A percentile compares a stretch with the other conserved stretches of the same genome.
Conservation (phyloP, 805 yeast genomes). For the Candida insectalens region DNA sequence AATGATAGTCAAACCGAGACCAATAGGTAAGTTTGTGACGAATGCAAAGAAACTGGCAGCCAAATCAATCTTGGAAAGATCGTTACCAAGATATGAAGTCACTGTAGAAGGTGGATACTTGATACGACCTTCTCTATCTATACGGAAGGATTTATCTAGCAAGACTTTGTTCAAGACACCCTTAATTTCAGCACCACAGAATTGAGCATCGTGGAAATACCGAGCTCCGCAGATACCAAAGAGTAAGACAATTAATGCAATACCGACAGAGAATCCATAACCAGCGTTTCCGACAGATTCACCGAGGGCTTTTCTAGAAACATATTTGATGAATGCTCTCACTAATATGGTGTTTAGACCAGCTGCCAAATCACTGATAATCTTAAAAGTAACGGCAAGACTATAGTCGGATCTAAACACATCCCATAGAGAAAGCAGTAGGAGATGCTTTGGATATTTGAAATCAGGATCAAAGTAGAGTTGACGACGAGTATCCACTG, state of each 20-base stretch:
- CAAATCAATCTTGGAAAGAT: constrained; percentile 69
- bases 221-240: constrained; percentile 47
- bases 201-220: constrained; percentile 49
- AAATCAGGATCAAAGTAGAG: constrained; percentile 28
- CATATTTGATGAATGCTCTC: constrained; percentile 53
- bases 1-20: constrained; percentile 53
- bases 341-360: constrained; percentile 62
- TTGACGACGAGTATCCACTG: constrained; percentile 25
- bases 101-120: constrained; percentile 60
- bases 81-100: constrained; percentile 75
- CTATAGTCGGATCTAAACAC: constrained; percentile 40
- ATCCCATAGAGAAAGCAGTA: constrained; percentile 36
- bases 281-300: constrained; percentile 43
- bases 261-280: constrained; percentile 68
- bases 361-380: constrained; percentile 35
- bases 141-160: constrained; percentile 54
- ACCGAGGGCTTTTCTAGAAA: constrained; percentile 40
- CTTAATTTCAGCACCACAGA: constrained; percentile 62
- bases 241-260: constrained; percentile 42
- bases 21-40: constrained; percentile 52
- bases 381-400: constrained; percentile 30
- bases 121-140: constrained; percentile 48
- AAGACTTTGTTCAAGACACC: constrained; percentile 64
- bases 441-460: constrained; percentile 33
- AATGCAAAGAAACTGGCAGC: constrained; percentile 64